Evolutionary conservation across 2,329 filamentous ascomycete species (phyloP).

Genomic region (Aspergillus calidoustus): DNA sequence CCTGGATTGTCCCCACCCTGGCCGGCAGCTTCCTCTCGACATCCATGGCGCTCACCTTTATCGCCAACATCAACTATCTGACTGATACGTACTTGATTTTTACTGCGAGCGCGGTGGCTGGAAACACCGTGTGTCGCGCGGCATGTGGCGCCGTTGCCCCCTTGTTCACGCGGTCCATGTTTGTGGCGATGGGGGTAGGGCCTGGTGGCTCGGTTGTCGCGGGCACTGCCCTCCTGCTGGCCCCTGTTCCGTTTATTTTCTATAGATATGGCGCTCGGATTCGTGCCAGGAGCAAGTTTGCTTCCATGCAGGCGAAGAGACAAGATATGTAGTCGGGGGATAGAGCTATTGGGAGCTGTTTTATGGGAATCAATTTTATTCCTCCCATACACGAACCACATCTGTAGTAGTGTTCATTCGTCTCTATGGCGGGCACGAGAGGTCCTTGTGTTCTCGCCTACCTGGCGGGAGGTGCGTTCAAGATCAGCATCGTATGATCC

Average conservation of each 20-base stretch:
- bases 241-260: slow-evolving; percentile 44
- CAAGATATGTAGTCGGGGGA: too few species aligned
- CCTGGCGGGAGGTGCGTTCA: too few species aligned
- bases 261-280: slow-evolving; percentile 42
- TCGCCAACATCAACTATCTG: slow-evolving; percentile 42
- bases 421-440: too few species aligned
- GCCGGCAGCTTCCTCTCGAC: slow-evolving; percentile 38
- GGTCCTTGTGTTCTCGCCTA: too few species aligned
- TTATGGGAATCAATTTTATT: too few species aligned
- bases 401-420: too few species aligned
- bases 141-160: slow-evolving; percentile 49
- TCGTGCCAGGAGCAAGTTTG: slow-evolving; percentile 42
- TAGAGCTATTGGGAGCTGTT: too few species aligned
- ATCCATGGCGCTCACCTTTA: slow-evolving; percentile 40
- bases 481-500: too few species aligned
- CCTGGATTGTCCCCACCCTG: slow-evolving; percentile 39
- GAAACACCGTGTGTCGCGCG: slow-evolving; percentile 48
- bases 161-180: slow-evolving; percentile 48
- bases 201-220: slow-evolving; percentile 45
- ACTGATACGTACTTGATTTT: slow-evolving; percentile 44
- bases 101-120: slow-evolving; percentile 42
- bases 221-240: slow-evolving; percentile 37
- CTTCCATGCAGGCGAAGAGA: slow-evolving; percentile 10
- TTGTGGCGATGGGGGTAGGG: slow-evolving; percentile 46
- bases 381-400: too few species aligned